Evolutionary conservation across 371 early-diverging fungal species (phyloP).

Genomic region (Zopfochytrium polystomum): DNA sequence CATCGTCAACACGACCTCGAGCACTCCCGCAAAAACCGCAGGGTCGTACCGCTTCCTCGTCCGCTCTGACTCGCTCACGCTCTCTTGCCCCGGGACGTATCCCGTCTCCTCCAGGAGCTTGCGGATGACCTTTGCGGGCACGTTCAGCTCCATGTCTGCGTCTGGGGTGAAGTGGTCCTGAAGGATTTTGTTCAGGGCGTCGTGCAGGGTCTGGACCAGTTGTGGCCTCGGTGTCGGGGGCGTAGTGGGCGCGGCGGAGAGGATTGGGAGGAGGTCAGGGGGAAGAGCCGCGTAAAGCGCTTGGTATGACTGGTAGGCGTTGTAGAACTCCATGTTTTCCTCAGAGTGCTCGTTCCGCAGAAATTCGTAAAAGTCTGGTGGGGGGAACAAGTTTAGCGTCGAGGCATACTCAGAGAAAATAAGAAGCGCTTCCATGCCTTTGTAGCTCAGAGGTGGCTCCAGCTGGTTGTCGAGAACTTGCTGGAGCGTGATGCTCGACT

Average conservation of each 20-base stretch:
- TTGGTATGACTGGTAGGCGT: background rate
- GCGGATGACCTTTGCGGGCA: constrained; percentile 16
- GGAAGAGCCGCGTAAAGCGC: background rate
- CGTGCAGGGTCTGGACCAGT: background rate
- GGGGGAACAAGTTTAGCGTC: no score
- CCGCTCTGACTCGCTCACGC: constrained; percentile 2
- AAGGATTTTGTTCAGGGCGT: constrained; percentile 1
- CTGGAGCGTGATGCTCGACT: no score
- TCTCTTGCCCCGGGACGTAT: background rate
- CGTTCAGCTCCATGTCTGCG: constrained; percentile 23
- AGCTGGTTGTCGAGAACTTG: constrained; percentile 21
- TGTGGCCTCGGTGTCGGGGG: background rate
- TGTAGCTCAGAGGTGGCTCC: constrained; percentile 9
- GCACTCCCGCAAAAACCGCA: constrained; percentile 24
- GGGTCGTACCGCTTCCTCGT: constrained; percentile 19
- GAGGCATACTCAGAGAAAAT: no score
- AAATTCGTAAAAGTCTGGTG: constrained; percentile 12
- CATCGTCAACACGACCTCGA: constrained; percentile 24
- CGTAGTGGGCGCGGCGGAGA: background rate
- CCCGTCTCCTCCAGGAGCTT: background rate
- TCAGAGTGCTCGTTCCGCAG: constrained; percentile 17
- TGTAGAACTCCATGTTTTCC: constrained; percentile 25
- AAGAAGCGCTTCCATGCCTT: no score
- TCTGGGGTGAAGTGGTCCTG: constrained; percentile 8
- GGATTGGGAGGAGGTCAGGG: background rate